phyloP scores from a whole-genome alignment of 495 filamentous ascomycete genomes.

The Hypoxylon crocopeplum region DNA sequence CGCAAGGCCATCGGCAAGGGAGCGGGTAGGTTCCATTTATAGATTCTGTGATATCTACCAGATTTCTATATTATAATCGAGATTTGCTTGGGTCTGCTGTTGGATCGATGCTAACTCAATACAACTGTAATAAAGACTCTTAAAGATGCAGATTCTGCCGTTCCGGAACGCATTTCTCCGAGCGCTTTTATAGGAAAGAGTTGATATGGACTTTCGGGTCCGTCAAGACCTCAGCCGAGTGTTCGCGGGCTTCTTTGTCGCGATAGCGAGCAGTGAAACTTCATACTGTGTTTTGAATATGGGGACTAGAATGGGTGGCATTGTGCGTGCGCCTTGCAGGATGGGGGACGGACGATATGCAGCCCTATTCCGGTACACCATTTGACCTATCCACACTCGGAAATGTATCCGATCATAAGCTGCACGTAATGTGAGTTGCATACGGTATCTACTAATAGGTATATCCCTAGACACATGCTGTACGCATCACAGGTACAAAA shows the following conservation, averaged over 20 bases:
- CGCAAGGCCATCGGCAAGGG: background rate
- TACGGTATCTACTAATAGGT: too few relatives aligned
- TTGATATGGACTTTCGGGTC: background rate
- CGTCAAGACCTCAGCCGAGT: background rate
- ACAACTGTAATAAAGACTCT: slow-evolving; percentile 2
- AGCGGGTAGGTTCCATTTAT: too few relatives aligned
- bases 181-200: slow-evolving; percentile 14
- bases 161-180: slow-evolving; percentile 30
- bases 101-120: too few relatives aligned
- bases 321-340: slow-evolving; percentile 28
- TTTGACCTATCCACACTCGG: slow-evolving; percentile 2
- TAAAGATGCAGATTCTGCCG: slow-evolving; percentile 14
- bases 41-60: background rate
- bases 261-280: background rate
- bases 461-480: too few relatives aligned
- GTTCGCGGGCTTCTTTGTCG: background rate
- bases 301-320: slow-evolving; percentile 7
- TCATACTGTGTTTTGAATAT: slow-evolving; percentile 15
- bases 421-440: background rate
- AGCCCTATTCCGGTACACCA: slow-evolving; percentile 23
- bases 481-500: too few relatives aligned
- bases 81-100: too few relatives aligned
- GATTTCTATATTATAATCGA: too few relatives aligned
- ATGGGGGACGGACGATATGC: slow-evolving; percentile 32
- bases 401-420: background rate